Evolutionary conservation across 768 basidiomycete genomes (phyloP).

Genomic region (Podaxis sp.): DNA sequence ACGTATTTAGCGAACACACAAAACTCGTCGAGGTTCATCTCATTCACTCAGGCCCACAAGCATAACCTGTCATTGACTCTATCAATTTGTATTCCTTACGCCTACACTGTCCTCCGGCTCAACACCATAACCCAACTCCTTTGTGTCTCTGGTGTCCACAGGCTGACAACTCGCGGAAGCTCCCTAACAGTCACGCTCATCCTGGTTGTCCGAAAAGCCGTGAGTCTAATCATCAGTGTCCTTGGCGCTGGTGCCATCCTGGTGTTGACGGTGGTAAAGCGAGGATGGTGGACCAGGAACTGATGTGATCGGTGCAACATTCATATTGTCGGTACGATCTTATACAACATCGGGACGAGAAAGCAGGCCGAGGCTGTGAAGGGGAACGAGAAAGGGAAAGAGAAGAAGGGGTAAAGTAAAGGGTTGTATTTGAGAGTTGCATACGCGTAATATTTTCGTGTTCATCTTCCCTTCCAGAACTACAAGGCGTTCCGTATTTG

Average conservation of each 20-base stretch:
- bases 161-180: slow-evolving; percentile 75
- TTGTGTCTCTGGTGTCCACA: slow-evolving; percentile 85
- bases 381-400: slow-evolving; percentile 22
- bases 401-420: background rate
- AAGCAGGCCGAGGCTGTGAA: slow-evolving; percentile 20
- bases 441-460: background rate
- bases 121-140: slow-evolving; percentile 85
- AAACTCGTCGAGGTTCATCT: slow-evolving; percentile 30
- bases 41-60: slow-evolving; percentile 34
- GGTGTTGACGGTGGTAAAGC: slow-evolving; percentile 17
- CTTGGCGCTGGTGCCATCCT: slow-evolving; percentile 35
- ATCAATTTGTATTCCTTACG: slow-evolving; percentile 51
- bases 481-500: background rate
- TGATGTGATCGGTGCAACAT: slow-evolving; percentile 68
- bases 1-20: slow-evolving; percentile 2
- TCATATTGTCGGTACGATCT: slow-evolving; percentile 73
- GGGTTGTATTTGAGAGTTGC: background rate
- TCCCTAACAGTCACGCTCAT: slow-evolving; percentile 78
- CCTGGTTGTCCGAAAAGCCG: slow-evolving; percentile 79
- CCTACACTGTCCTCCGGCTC: slow-evolving; percentile 61
- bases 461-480: background rate
- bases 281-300: slow-evolving; percentile 28
- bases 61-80: slow-evolving; percentile 23
- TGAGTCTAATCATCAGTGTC: slow-evolving; percentile 74
- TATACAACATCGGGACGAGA: slow-evolving; percentile 53